phyloP scores from a whole-genome alignment of 2,329 filamentous ascomycete species.

The Knufia fluminis region DNA sequence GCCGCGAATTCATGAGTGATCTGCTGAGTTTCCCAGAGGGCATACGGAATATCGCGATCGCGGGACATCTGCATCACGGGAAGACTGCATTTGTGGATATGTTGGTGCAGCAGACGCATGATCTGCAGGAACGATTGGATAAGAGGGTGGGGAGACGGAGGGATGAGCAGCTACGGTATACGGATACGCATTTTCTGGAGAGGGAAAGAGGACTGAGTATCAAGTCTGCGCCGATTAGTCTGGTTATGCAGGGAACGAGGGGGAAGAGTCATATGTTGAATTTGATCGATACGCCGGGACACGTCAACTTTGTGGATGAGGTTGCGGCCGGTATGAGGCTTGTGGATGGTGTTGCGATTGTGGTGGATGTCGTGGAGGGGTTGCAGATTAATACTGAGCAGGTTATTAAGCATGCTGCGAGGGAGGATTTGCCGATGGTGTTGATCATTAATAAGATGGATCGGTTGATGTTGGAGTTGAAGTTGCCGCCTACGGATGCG shows the following conservation, averaged over 20 bases:
- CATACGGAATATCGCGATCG: slow-evolving; percentile 83
- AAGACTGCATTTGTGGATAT: slow-evolving; percentile 99
- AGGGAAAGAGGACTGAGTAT: slow-evolving; percentile 82
- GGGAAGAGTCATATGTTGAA: slow-evolving; percentile 95
- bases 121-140: slow-evolving; percentile 69
- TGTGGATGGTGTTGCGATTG: slow-evolving; percentile 82
- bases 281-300: slow-evolving; percentile 89
- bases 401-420: slow-evolving; percentile 88
- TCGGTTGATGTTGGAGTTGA: slow-evolving; percentile 83
- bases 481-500: slow-evolving; percentile 85
- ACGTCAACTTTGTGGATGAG: slow-evolving; percentile 98
- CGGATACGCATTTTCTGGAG: slow-evolving; percentile 82
- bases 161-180: slow-evolving; percentile 89
- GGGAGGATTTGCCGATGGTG: slow-evolving; percentile 80
- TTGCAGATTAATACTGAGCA: slow-evolving; percentile 97
- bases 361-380: slow-evolving; percentile 96
- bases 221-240: slow-evolving; percentile 88
- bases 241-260: slow-evolving; percentile 77
- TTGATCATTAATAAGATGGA: slow-evolving; percentile 97
- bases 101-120: slow-evolving; percentile 90
- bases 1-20: slow-evolving; percentile 86
- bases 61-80: slow-evolving; percentile 89
- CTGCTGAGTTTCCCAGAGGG: slow-evolving; percentile 94
- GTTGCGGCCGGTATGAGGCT: slow-evolving; percentile 79
- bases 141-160: slow-evolving; percentile 69